Percentiles rank a stretch among this genome's conserved stretches.
Evolutionary conservation across 345 rosid species (phyloP).

Genomic region (Diplotaxis tenuifolia): DNA sequence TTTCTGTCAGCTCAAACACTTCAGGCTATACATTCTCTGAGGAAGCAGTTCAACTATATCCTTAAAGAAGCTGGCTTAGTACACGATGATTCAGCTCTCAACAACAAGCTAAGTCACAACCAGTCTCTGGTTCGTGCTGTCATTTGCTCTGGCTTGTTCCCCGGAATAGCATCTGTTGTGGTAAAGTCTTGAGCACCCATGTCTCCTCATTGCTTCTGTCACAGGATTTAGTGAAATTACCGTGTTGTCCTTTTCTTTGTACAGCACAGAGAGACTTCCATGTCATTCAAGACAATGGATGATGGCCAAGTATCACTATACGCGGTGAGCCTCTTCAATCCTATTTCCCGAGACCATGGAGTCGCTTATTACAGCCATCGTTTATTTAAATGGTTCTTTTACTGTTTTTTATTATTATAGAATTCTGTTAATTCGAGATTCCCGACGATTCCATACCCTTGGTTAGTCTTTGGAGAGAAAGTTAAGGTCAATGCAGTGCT

Average conservation of each 20-base stretch:
- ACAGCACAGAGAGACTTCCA: slow-evolving; percentile 90
- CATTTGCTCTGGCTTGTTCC: slow-evolving; percentile 94
- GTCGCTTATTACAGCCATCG: not conserved
- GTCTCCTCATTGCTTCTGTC: not conserved
- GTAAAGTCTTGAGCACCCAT: slow-evolving; percentile 39
- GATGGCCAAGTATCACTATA: slow-evolving; percentile 92
- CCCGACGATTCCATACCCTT: slow-evolving; percentile 86
- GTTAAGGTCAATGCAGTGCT: slow-evolving; percentile 89
- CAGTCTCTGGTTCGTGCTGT: slow-evolving; percentile 88
- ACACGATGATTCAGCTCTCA: slow-evolving; percentile 54
- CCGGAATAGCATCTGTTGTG: slow-evolving; percentile 95
- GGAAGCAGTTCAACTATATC: slow-evolving; percentile 85
- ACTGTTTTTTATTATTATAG: slow-evolving; percentile 41
- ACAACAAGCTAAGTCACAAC: slow-evolving; percentile 85
- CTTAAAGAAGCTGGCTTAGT: slow-evolving; percentile 81
- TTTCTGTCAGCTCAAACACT: slow-evolving; percentile 93
- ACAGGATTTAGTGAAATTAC: not conserved
- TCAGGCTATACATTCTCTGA: slow-evolving; percentile 91
- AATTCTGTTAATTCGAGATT: slow-evolving; percentile 93
- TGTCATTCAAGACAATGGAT: slow-evolving; percentile 97
- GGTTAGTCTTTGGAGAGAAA: slow-evolving; percentile 98
- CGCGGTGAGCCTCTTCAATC: slow-evolving; percentile 50
- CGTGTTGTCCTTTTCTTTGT: slow-evolving; percentile 9
- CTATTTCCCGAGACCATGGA: slow-evolving; percentile 1
- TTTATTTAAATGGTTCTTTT: not conserved